Conservation (phyloP, 805 yeast species). For the Kodamaea laetipori region DNA sequence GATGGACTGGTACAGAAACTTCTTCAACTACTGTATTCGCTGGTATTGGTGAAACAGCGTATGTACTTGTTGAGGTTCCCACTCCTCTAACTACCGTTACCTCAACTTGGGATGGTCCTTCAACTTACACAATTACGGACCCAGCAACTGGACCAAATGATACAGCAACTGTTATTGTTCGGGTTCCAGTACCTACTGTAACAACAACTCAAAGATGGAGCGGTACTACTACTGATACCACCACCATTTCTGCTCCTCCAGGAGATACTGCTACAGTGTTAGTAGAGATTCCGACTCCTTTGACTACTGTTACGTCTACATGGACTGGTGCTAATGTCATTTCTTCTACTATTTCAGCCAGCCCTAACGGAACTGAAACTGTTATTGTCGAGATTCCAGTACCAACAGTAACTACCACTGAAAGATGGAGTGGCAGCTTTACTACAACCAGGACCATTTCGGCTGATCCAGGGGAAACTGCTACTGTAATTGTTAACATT, state of each 20-base stretch:
- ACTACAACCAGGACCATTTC: slow-evolving; percentile 12
- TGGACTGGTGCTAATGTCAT: background rate
- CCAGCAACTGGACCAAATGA: slow-evolving; percentile 6
- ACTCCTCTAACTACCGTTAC: no score
- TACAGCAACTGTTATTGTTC: slow-evolving; percentile 16
- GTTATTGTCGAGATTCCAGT: slow-evolving; percentile 16
- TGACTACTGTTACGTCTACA: slow-evolving; percentile 2
- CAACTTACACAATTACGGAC: slow-evolving; percentile 16
- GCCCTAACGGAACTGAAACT: slow-evolving; percentile 14
- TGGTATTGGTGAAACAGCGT: no score
- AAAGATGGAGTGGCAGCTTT: slow-evolving; percentile 8
- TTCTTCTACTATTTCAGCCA: slow-evolving; percentile 7
- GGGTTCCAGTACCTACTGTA: no score
- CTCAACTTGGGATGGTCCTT: slow-evolving; percentile 12
- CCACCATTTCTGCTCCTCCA: no score
- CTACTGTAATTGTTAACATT: slow-evolving; percentile 15
- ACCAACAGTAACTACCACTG: slow-evolving; percentile 10
- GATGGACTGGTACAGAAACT: no score
- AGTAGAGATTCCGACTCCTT: no score
- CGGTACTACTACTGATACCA: no score
- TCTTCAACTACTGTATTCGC: no score
- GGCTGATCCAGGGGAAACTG: slow-evolving; percentile 9
- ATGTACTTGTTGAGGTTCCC: no score
- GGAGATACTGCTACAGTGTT: no score
- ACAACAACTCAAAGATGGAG: no score